Percentiles rank a stretch among this genome's conserved stretches.
phyloP scores from a whole-genome alignment of 2,329 filamentous ascomycete species.

The Knoxdaviesia proteae region DNA sequence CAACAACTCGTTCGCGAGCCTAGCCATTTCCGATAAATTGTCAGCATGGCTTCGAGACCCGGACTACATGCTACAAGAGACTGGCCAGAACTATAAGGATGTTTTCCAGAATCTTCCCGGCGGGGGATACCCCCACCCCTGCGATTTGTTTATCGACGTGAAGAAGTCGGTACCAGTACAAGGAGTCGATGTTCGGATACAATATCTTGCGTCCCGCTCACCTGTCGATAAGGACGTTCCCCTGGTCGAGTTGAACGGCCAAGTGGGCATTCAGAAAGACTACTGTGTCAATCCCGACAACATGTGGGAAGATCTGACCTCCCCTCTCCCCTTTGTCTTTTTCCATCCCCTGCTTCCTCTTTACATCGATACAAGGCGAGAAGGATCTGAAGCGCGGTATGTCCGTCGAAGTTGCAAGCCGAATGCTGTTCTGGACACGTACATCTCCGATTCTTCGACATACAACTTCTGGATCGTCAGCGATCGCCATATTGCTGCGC shows the following conservation, averaged over 20 bases:
- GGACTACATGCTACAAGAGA: conserved; percentile 44
- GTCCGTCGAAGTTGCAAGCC: conserved; percentile 82
- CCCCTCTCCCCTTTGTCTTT: conserved; percentile 55
- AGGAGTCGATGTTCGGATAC: conserved; percentile 40
- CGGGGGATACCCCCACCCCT: too few species aligned
- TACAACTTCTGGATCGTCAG: conserved; percentile 90
- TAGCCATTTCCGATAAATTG: conserved; percentile 54
- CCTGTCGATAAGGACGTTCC: conserved; percentile 35
- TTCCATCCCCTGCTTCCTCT: conserved; percentile 78
- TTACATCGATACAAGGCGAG: conserved; percentile 77
- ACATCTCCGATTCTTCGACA: conserved; percentile 54
- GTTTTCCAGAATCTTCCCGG: conserved; percentile 35
- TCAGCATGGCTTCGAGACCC: conserved; percentile 62
- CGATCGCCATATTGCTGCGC: conserved; percentile 48
- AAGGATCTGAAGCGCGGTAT: conserved; percentile 72
- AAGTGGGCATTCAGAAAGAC: conserved; percentile 51
- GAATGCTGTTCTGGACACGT: conserved; percentile 74
- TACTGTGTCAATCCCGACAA: conserved; percentile 48
- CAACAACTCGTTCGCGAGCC: conserved; percentile 59
- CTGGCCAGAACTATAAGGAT: conserved; percentile 42
- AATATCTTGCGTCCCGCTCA: conserved; percentile 32
- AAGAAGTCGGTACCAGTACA: conserved; percentile 9
- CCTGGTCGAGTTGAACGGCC: conserved; percentile 54
- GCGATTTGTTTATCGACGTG: conserved; percentile 13
- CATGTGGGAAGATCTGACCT: conserved; percentile 44